phyloP scores from a whole-genome alignment of 805 yeast genomes.

The Nakazawaea pomicola region DNA sequence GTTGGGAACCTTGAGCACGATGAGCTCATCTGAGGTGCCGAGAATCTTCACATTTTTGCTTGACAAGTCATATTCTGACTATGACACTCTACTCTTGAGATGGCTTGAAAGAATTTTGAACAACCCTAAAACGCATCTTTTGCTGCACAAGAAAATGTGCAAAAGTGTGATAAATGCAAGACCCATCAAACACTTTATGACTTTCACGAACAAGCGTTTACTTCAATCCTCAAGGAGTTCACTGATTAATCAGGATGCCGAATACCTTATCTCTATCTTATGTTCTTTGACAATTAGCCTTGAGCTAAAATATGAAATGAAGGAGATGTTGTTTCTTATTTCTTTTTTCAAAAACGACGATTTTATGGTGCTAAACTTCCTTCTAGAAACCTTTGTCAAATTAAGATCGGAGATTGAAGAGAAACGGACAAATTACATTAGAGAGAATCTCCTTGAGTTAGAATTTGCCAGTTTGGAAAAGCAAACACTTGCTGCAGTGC shows the following conservation, averaged over 20 bases:
- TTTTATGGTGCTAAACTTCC: constrained; percentile 2
- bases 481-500: not conserved
- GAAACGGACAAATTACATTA: no score
- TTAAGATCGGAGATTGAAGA: not conserved
- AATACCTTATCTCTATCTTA: not conserved
- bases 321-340: not conserved
- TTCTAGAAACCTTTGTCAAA: constrained; percentile 3
- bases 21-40: not conserved
- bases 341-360: constrained; percentile 4
- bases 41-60: not conserved
- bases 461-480: not conserved
- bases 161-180: constrained; percentile 1
- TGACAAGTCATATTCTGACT: not conserved
- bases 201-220: not conserved
- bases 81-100: not conserved
- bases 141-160: not conserved
- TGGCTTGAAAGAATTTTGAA: constrained; percentile 5
- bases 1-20: not conserved
- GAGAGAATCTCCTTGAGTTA: not conserved
- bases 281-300: not conserved
- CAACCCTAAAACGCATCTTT: not conserved
- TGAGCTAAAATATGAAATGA: not conserved
- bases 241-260: not conserved
- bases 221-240: not conserved
- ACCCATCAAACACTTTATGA: not conserved